phyloP scores from a whole-genome alignment of 2,329 filamentous ascomycete species.

The Alternaria metachromatica region DNA sequence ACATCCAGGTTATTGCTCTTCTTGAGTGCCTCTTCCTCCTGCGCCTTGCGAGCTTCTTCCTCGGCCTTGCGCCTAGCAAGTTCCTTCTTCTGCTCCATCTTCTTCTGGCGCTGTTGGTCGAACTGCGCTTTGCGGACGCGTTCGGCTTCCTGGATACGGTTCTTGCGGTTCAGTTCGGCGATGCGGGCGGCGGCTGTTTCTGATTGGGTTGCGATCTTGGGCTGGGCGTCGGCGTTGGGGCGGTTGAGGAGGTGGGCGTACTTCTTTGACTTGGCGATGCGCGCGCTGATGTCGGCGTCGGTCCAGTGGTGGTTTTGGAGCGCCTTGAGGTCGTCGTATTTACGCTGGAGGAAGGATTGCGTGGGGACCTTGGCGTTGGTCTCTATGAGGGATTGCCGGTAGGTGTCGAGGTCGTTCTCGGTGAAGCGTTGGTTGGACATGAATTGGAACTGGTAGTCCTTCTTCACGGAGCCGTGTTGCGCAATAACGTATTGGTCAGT shows the following conservation, averaged over 20 bases:
- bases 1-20: slow-evolving; percentile 44
- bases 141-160: slow-evolving; percentile 84
- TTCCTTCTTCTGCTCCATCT: slow-evolving; percentile 48
- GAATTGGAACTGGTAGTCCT: slow-evolving; percentile 87
- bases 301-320: slow-evolving; percentile 83
- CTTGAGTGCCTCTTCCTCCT: slow-evolving; percentile 34
- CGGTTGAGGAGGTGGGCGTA: slow-evolving; percentile 63
- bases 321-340: slow-evolving; percentile 80
- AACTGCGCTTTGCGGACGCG: slow-evolving; percentile 90
- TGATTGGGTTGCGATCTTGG: slow-evolving; percentile 60
- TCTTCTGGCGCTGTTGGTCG: slow-evolving; percentile 65
- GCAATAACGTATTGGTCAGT: slow-evolving; percentile 86
- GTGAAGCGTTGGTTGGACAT: slow-evolving; percentile 86
- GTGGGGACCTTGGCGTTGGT: slow-evolving; percentile 78
- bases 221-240: slow-evolving; percentile 67
- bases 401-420: slow-evolving; percentile 85
- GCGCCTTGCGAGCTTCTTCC: slow-evolving; percentile 57
- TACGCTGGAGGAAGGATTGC: slow-evolving; percentile 70
- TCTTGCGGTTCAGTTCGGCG: slow-evolving; percentile 81
- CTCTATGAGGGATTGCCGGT: slow-evolving; percentile 71
- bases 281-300: slow-evolving; percentile 79
- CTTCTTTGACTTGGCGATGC: slow-evolving; percentile 71
- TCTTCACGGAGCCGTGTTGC: slow-evolving; percentile 81
- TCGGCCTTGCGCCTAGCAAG: slow-evolving; percentile 57
- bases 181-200: slow-evolving; percentile 80